Percentiles rank a stretch among this genome's conserved stretches.
Conservation (phyloP, 345 rosid species). For the Acer campestre region DNA sequence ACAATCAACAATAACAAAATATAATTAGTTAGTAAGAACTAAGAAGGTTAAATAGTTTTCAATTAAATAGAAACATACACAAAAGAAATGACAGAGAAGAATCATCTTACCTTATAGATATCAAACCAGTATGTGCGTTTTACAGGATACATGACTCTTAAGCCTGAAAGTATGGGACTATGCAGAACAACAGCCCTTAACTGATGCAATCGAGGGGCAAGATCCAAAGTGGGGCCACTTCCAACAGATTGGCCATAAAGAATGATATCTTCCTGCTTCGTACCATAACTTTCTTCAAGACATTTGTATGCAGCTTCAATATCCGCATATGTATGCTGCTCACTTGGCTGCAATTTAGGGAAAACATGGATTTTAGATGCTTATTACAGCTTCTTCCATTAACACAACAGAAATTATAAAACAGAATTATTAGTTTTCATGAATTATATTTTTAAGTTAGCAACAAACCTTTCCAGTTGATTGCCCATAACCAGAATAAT, state of each 20-base stretch:
- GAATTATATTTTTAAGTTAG: slow-evolving; percentile 1
- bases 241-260: slow-evolving; percentile 99
- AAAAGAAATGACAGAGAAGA: slow-evolving; percentile 7
- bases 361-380: slow-evolving; percentile 22
- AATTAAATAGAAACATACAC: slow-evolving; percentile 2
- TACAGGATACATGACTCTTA: slow-evolving; percentile 98
- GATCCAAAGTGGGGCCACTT: slow-evolving; percentile 96
- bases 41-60: slow-evolving; percentile 10
- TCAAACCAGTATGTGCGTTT: slow-evolving; percentile 98
- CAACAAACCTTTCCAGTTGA: slow-evolving; percentile 93
- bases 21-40: not conserved
- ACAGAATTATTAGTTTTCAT: not conserved
- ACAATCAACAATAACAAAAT: slow-evolving; percentile 16
- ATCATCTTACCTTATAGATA: slow-evolving; percentile 78
- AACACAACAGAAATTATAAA: not conserved
- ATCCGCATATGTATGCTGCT: slow-evolving; percentile 95
- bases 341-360: slow-evolving; percentile 81
- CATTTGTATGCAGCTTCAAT: slow-evolving; percentile 95
- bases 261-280: slow-evolving; percentile 87
- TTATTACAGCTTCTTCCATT: slow-evolving; percentile 13
- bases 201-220: slow-evolving; percentile 75
- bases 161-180: slow-evolving; percentile 95
- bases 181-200: slow-evolving; percentile 90
- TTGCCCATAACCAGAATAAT: slow-evolving; percentile 96
- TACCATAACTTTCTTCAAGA: slow-evolving; percentile 87